Percentiles rank a stretch among this genome's conserved stretches.
Evolutionary conservation across 2,329 filamentous ascomycete genomes (phyloP).

Genomic region (Microsporum ferrugineum): DNA sequence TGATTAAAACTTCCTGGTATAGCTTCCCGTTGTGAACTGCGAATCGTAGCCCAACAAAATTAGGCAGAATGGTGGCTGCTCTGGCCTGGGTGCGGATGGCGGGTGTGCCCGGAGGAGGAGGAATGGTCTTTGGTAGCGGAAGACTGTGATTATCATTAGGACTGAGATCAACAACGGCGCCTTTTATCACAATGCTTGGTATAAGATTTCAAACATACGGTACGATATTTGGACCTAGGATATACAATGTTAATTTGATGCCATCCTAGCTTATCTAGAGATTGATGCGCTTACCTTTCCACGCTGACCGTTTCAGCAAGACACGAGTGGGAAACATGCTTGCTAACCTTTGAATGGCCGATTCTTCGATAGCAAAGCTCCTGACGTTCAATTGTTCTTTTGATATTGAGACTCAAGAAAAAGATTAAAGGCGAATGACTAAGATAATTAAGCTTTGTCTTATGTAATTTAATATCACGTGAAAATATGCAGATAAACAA

Average conservation of each 20-base stretch:
- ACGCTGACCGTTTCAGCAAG: constrained; percentile 65
- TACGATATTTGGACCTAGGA: constrained; percentile 55
- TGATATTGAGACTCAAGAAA: neutral
- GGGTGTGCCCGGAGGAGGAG: constrained; percentile 50
- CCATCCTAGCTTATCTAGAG: no score
- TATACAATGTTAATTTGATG: neutral
- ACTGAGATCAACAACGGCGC: neutral
- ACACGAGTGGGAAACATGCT: constrained; percentile 59
- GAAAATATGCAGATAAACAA: neutral
- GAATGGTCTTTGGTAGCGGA: constrained; percentile 30
- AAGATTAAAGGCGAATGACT: neutral
- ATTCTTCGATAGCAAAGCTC: neutral
- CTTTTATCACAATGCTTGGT: neutral
- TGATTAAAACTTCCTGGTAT: constrained; percentile 71
- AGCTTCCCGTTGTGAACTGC: constrained; percentile 85
- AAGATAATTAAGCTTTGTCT: neutral
- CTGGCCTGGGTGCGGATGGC: constrained; percentile 81
- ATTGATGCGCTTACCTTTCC: constrained; percentile 56
- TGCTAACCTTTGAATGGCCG: constrained; percentile 3
- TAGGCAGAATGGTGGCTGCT: constrained; percentile 78
- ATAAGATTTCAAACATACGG: constrained; percentile 42
- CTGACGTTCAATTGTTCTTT: neutral
- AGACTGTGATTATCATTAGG: constrained; percentile 20
- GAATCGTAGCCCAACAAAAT: constrained; percentile 81
- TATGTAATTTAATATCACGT: neutral